Percentiles rank a stretch among this genome's conserved stretches.
phyloP scores from a whole-genome alignment of 208 protist species.

The Trypanosoma rangeli region DNA sequence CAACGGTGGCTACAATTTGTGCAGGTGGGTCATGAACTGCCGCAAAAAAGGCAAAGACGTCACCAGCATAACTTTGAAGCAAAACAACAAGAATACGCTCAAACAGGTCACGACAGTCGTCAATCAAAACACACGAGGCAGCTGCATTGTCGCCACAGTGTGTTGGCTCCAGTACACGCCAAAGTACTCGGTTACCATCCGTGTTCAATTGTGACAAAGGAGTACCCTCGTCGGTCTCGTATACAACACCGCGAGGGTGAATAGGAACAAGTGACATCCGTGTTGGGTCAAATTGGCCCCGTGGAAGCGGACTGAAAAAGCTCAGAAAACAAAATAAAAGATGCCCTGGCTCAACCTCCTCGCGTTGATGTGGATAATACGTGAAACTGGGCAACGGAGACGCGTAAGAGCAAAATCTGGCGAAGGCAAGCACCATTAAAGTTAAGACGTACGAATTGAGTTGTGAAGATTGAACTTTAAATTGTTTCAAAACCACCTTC shows the following conservation, averaged over 20 bases:
- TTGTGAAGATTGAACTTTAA: slow-evolving; percentile 17
- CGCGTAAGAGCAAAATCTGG: slow-evolving; percentile 5
- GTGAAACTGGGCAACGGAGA: slow-evolving; percentile 2
- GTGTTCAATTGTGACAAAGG: background rate
- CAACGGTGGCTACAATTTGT: background rate
- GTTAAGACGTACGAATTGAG: slow-evolving; percentile 27
- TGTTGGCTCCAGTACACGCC: slow-evolving; percentile 15
- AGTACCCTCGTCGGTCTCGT: background rate
- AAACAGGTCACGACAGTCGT: slow-evolving; percentile 21
- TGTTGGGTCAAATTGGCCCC: slow-evolving; percentile 22
- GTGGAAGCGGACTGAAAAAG: slow-evolving; percentile 29
- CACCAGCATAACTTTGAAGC: slow-evolving; percentile 12
- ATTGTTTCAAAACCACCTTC: slow-evolving; percentile 21
- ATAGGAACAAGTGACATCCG: slow-evolving; percentile 21
- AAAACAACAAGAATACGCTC: slow-evolving; percentile 19
- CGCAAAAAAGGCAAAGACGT: background rate
- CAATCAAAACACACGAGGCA: slow-evolving; percentile 15
- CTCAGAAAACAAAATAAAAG: slow-evolving; percentile 30
- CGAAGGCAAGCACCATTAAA: slow-evolving; percentile 26
- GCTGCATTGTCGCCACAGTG: slow-evolving; percentile 6
- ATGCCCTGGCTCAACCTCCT: slow-evolving; percentile 17
- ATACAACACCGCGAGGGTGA: slow-evolving; percentile 21
- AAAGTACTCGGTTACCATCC: background rate
- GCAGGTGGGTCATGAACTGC: background rate
- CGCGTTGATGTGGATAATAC: slow-evolving; percentile 19